A percentile compares a stretch with the other conserved stretches of the same genome.
Evolutionary conservation across 2,329 filamentous ascomycete species (phyloP).

Genomic region (Chrysoporthe puriensis): DNA sequence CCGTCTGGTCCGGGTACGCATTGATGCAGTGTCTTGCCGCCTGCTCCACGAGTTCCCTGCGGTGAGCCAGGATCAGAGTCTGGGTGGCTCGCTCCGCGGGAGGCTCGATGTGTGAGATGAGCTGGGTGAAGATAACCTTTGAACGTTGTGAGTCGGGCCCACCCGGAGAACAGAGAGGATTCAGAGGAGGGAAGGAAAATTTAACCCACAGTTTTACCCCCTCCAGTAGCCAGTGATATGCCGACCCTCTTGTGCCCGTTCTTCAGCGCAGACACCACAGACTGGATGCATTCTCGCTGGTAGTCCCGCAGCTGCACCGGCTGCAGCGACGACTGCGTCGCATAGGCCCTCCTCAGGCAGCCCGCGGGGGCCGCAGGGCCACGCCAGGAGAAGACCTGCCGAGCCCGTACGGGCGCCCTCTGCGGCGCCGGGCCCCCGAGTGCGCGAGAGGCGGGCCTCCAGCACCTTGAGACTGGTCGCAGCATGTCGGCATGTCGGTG

Average conservation of each 20-base stretch:
- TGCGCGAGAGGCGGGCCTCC: conserved; percentile 8
- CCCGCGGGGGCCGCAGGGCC: neutral
- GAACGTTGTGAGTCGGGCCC: conserved; percentile 10
- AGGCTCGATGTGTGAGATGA: conserved; percentile 76
- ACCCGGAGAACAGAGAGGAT: neutral
- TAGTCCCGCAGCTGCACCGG: conserved; percentile 68
- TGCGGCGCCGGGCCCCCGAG: conserved; percentile 3
- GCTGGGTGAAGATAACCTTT: conserved; percentile 92
- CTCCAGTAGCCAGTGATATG: conserved; percentile 83
- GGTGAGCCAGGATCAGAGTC: conserved; percentile 89
- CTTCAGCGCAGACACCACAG: conserved; percentile 71
- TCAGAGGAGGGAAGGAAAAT: neutral
- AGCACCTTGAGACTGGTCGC: conserved; percentile 18
- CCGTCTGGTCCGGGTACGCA: conserved; percentile 77
- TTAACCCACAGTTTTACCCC: conserved; percentile 77
- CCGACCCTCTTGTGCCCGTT: conserved; percentile 79
- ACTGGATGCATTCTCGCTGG: conserved; percentile 88
- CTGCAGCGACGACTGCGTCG: conserved; percentile 24
- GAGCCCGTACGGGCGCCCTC: neutral
- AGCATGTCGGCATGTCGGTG: conserved; percentile 20
- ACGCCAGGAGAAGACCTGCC: neutral
- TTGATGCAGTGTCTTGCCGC: conserved; percentile 81
- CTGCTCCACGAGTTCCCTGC: conserved; percentile 92
- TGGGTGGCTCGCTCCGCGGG: conserved; percentile 64
- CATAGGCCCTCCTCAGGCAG: conserved; percentile 18